A percentile compares a stretch with the other conserved stretches of the same genome.
Conservation (phyloP, 768 basidiomycete species). For the Mycena olivaceomarginata region DNA sequence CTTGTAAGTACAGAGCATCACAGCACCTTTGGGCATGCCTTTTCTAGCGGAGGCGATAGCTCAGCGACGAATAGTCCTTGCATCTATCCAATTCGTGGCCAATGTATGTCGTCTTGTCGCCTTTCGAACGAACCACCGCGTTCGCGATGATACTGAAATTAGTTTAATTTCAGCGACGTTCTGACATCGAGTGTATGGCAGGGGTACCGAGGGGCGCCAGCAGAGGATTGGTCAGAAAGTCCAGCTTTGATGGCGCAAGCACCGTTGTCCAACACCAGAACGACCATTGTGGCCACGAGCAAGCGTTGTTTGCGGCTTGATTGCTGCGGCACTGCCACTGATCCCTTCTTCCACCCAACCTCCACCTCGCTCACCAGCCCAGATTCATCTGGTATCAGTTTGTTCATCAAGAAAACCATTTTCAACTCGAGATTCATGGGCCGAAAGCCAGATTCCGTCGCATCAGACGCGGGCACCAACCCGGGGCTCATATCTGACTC, state of each 20-base stretch:
- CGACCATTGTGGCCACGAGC: constrained; percentile 47
- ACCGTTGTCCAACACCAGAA: constrained; percentile 92
- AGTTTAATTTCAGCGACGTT: constrained; percentile 19
- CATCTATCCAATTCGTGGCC: constrained; percentile 90
- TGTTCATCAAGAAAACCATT: neutral
- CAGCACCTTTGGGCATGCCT: constrained; percentile 67
- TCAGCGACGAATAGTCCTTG: constrained; percentile 86
- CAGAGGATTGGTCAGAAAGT: constrained; percentile 55
- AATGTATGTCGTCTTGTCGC: constrained; percentile 88
- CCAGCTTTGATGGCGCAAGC: constrained; percentile 90
- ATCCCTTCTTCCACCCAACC: too few species aligned
- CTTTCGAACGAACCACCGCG: constrained; percentile 89
- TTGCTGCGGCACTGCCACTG: neutral
- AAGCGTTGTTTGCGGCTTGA: neutral
- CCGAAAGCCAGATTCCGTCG: too few species aligned
- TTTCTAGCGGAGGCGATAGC: constrained; percentile 91
- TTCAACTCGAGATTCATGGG: neutral
- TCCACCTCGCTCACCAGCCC: neutral
- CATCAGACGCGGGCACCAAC: too few species aligned
- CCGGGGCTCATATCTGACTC: too few species aligned
- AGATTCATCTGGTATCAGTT: neutral
- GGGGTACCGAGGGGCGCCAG: constrained; percentile 41
- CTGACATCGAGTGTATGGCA: neutral
- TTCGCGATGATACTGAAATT: constrained; percentile 82
- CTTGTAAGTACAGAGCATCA: constrained; percentile 38